Evolutionary conservation across 2,329 filamentous ascomycete genomes (phyloP), one percentile per base, ranked within the genome.

Genomic region (Cryphonectria naterciae): DNA sequence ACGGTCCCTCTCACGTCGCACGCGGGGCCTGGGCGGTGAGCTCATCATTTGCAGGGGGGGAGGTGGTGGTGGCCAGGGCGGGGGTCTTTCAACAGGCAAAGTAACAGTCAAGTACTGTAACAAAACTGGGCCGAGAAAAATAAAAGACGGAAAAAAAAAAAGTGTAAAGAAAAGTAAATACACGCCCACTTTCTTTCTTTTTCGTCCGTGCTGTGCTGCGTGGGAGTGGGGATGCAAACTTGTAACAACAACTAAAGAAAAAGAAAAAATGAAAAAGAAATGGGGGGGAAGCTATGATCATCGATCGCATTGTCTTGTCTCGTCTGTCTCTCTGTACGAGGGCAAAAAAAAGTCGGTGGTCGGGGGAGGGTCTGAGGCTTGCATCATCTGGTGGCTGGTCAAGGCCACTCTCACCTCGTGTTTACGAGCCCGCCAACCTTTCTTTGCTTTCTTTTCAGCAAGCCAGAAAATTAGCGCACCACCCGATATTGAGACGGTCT

Each of bases 11-110:
- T 72, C 68, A 46, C 71, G 68, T 67, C 70, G 71, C 43, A 70
- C 71, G 28, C 68, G 71, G 62, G 68, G 68, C 39, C 69, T 70
- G 62, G 68, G 41, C 60, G 71, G 68, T 63, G 71, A 72, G 71
- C 66, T 68, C 66, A 68, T 68, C 39, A 19, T 46, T 41, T 60
- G 49, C 49, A 35, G 32, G 43, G 35, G 46, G 19, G 49, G 35
- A 10, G 37, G 8, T 25, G 39, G 6, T 6, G 22, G 22, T 25
- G 7, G 19, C 32, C 32, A 32, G 32, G 32, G 32, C 32, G 32
- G 32, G 13, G 54, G 7, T 13, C 56, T 15, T 25, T 22, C 32
- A 32, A 6, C 3, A 62, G 28, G 6, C 41, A n/a, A 37, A 37
- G 60, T 8, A 39, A 37, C 4, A 15, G 10, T 32, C 17, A 22